phyloP scores from a whole-genome alignment of 176 grass and related monocot genomes.

The Avena eriantha region DNA sequence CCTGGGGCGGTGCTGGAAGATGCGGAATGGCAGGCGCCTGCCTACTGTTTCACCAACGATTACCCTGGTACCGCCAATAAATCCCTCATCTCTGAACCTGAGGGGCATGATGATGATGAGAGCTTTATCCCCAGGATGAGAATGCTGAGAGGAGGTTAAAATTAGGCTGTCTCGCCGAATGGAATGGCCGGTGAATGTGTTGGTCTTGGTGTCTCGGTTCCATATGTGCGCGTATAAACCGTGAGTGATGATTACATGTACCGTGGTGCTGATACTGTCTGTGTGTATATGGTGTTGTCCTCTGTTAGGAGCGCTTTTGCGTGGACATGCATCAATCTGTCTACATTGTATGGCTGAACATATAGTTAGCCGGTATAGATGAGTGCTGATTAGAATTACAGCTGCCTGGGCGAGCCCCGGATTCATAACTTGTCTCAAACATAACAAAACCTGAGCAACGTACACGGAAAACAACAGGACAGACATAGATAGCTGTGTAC shows the following conservation, averaged over 20 bases:
- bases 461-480: too few relatives aligned
- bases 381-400: too few relatives aligned
- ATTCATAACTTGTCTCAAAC: too few relatives aligned
- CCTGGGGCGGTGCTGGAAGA: conserved; percentile 42
- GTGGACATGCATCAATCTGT: background rate
- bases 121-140: conserved; percentile 8
- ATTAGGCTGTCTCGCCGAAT: background rate
- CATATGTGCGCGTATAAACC: too few relatives aligned
- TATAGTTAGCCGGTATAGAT: too few relatives aligned
- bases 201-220: background rate
- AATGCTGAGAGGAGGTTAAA: background rate
- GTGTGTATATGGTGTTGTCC: background rate
- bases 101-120: background rate
- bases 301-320: background rate
- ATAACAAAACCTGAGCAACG: too few relatives aligned
- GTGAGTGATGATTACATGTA: background rate
- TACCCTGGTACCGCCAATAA: background rate
- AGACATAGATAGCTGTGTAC: too few relatives aligned
- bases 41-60: conserved; percentile 46
- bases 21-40: conserved; percentile 43
- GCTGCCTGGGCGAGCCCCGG: too few relatives aligned
- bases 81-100: background rate
- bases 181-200: background rate
- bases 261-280: background rate
- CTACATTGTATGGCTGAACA: background rate